Evolutionary conservation across 1,284 basidiomycete species (phyloP).

Genomic region (Rhodotorula sp.): DNA sequence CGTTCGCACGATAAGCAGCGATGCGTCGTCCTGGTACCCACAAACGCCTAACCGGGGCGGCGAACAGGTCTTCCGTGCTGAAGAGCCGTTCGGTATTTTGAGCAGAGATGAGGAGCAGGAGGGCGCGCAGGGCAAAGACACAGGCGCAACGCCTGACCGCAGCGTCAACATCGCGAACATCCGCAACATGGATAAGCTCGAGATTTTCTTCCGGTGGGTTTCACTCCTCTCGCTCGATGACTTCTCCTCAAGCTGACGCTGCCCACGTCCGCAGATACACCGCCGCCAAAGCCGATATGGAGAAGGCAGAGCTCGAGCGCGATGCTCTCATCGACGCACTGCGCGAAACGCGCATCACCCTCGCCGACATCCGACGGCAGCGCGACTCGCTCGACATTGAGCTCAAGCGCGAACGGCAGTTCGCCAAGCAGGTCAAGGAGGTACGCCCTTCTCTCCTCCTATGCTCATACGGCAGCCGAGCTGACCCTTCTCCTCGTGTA

Average conservation of each 20-base stretch:
- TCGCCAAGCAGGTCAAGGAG: conserved; percentile 6
- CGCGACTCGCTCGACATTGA: conserved; percentile 22
- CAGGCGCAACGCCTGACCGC: no score
- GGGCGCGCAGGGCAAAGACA: background rate
- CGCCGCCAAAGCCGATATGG: conserved; percentile 34
- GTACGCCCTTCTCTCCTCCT: background rate
- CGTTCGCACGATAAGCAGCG: background rate
- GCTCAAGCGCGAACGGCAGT: conserved; percentile 7
- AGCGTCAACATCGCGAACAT: conserved; percentile 14
- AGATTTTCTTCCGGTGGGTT: conserved; percentile 40
- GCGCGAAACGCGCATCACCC: conserved; percentile 26
- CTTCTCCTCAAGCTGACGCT: background rate
- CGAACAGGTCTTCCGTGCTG: background rate
- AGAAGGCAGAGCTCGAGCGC: conserved; percentile 36
- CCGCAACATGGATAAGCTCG: conserved; percentile 38
- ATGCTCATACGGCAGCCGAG: fast-evolving
- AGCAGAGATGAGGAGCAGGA: background rate
- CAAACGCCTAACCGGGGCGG: conserved; percentile 1
- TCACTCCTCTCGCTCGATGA: background rate
- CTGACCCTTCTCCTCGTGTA: background rate
- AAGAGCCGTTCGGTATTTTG: background rate
- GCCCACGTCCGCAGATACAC: conserved; percentile 15
- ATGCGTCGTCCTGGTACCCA: conserved; percentile 21
- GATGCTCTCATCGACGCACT: conserved; percentile 40
- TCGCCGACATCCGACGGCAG: conserved; percentile 31